These are phyloP conservation scores for Massarina eburnea DNA, from an alignment of 2,329 filamentous ascomycete species.

Conservation along the genomic window DNA sequence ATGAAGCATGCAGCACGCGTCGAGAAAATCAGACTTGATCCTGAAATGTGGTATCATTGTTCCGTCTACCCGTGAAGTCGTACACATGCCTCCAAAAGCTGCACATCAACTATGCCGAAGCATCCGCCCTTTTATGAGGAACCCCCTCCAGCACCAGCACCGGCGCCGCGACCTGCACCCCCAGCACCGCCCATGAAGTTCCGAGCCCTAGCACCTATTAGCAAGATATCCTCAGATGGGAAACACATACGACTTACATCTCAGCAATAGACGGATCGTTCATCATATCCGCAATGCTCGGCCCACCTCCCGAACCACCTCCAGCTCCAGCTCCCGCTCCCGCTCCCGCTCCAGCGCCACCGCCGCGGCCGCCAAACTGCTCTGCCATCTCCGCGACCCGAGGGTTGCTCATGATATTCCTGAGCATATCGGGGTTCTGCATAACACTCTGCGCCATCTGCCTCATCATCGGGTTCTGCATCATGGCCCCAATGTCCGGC, in stretches of 20 bases:
- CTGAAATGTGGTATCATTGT: constrained; percentile 12
- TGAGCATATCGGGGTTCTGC: constrained; percentile 93
- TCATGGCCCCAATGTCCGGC: constrained; percentile 46
- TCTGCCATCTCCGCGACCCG: constrained; percentile 84
- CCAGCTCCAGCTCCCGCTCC: constrained; percentile 61
- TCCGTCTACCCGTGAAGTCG: constrained; percentile 5
- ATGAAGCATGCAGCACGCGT: background rate
- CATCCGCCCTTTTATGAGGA: no score
- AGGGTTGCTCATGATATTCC: constrained; percentile 92
- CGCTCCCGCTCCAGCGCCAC: constrained; percentile 45
- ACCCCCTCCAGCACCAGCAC: constrained; percentile 19
- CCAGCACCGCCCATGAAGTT: constrained; percentile 64
- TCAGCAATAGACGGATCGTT: constrained; percentile 88
- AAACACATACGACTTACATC: constrained; percentile 66
- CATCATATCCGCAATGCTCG: constrained; percentile 84
- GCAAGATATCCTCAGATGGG: background rate
- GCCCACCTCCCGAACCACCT: constrained; percentile 70
- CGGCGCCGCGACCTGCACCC: constrained; percentile 45
- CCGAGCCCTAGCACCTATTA: constrained; percentile 54
- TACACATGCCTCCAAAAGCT: background rate
- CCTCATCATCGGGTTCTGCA: constrained; percentile 98
- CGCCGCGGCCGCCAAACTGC: constrained; percentile 63
- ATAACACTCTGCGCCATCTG: constrained; percentile 97
- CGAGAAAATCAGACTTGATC: constrained; percentile 1
- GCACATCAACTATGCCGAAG: constrained; percentile 16